Base-by-base conservation (phyloP, 805 yeast genomes). In the Metschnikowia anglica region DNA sequence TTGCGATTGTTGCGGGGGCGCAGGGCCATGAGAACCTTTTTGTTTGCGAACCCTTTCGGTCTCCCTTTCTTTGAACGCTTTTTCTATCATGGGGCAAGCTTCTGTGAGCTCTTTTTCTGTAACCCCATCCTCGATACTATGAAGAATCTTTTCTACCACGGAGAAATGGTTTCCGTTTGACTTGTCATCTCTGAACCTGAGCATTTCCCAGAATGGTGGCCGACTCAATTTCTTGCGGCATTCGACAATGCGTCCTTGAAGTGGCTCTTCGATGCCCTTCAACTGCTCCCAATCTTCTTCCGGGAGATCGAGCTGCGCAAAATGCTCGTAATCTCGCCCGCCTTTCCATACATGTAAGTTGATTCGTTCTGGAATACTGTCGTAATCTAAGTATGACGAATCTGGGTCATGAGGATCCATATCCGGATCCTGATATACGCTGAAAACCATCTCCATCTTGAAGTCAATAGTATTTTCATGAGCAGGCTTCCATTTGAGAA, bases 401-500 rank as follows among this genome's bases (percentile, higher is more conserved):
- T 78, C 81, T 1, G 85, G 82, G 59, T 82, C 84, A 47, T 80
- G 78, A 31, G 79, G 78, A 32, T 80, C 81, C 55, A 83, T 66
- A 42, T 81, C 86, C 5, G 77, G 77, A 59, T 85, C 91, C 34
- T 74, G 74, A 53, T 53, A 80, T 7, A 63, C 53, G 13, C 81
- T 79, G 54, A 87, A 86, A 26, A 74, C 74, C 45, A 88, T 62
- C 25, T 73, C 72, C 46, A 93, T 63, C 59, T 82, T 82, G 65
- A 88, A 93, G 64, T 93, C 99, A 33, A 95, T 79, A 0, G 97
- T 85, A 55, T 93, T 95, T 62, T 91, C 99, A 49, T 87, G 87
- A 10, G 95, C 88, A 2, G 99, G 98, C 59, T 93, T 93, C 99
- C 99, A 93, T 65, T 95, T 93, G 42, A 93, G 67, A 37, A 93